phyloP scores from a whole-genome alignment of 2,329 filamentous ascomycete species.

The Dactylellina sp. region DNA sequence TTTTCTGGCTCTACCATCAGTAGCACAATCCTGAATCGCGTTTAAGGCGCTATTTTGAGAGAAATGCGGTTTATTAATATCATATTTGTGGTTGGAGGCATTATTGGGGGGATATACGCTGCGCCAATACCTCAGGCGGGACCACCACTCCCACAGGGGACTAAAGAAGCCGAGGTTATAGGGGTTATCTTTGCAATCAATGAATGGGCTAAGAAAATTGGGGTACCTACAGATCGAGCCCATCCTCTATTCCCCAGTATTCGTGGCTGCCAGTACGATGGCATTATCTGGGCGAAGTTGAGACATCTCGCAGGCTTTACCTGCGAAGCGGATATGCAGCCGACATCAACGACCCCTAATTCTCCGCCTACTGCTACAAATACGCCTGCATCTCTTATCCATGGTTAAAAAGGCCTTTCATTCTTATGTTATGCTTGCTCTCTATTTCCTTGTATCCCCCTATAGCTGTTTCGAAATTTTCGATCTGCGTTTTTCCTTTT shows the following conservation, averaged over 20 bases:
- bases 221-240: slow-evolving; percentile 11
- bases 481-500: too few relatives aligned
- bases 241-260: slow-evolving; percentile 23
- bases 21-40: too few relatives aligned
- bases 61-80: too few relatives aligned
- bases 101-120: too few relatives aligned
- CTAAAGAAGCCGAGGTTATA: slow-evolving; percentile 5
- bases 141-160: background rate
- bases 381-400: too few relatives aligned
- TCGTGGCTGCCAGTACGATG: slow-evolving; percentile 14
- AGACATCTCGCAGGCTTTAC: slow-evolving; percentile 5
- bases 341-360: background rate
- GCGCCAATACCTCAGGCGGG: slow-evolving; percentile 4
- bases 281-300: slow-evolving; percentile 12
- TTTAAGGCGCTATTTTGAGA: too few relatives aligned
- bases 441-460: too few relatives aligned
- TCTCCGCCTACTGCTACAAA: background rate
- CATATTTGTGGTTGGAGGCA: too few relatives aligned
- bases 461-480: too few relatives aligned
- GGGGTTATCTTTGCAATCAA: slow-evolving; percentile 12
- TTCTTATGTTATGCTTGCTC: too few relatives aligned
- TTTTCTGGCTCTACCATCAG: too few relatives aligned
- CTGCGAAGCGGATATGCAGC: slow-evolving; percentile 5
- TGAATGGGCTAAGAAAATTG: slow-evolving; percentile 18
- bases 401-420: too few relatives aligned